phyloP scores from a whole-genome alignment of 1,284 basidiomycete genomes.

The Agaricales sp. region DNA sequence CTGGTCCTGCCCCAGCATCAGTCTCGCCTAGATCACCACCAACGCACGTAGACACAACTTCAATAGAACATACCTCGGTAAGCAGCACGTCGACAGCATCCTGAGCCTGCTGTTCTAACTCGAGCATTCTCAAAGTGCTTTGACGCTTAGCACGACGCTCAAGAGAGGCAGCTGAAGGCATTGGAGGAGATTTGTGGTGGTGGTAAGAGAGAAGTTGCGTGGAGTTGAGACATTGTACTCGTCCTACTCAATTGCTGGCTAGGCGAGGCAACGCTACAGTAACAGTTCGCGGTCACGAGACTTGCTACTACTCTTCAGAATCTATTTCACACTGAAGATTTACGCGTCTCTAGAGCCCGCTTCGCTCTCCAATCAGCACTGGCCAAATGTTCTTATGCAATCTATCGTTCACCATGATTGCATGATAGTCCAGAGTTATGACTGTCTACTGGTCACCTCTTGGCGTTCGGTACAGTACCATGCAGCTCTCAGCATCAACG shows the following conservation, averaged over 20 bases:
- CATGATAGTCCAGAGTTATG: too few species aligned
- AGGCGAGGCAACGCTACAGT: too few species aligned
- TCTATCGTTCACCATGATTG: too few species aligned
- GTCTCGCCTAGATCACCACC: neutral
- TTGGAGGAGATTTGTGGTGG: neutral
- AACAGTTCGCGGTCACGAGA: too few species aligned
- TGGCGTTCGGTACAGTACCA: too few species aligned
- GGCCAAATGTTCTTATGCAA: too few species aligned
- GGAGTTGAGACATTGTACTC: neutral
- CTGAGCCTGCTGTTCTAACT: constrained; percentile 1
- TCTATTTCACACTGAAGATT: too few species aligned
- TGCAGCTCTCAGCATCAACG: too few species aligned
- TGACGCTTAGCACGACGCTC: constrained; percentile 1
- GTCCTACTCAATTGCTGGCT: neutral
- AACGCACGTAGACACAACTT: neutral
- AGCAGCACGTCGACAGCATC: neutral
- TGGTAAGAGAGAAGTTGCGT: neutral
- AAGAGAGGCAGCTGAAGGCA: neutral
- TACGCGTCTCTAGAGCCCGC: too few species aligned
- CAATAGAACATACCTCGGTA: neutral
- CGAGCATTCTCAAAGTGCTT: neutral
- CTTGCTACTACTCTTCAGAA: too few species aligned
- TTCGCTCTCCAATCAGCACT: too few species aligned
- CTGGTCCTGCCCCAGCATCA: neutral
- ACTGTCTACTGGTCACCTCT: too few species aligned